Evolutionary conservation across 179 eudicot genomes (phyloP).

Genomic region (Carnegiea gigantea): DNA sequence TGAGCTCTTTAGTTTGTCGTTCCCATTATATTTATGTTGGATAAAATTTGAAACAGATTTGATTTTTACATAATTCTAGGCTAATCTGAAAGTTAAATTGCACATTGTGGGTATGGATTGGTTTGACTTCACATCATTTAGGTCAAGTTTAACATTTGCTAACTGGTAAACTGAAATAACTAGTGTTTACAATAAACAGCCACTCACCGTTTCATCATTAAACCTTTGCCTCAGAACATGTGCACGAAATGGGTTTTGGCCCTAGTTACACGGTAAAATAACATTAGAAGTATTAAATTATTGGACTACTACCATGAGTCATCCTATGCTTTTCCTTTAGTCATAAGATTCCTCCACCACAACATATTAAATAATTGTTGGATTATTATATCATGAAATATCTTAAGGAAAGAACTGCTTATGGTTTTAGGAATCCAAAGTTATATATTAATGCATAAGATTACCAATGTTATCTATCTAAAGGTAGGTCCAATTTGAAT

Average conservation of each 20-base stretch:
- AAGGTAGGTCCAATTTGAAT: not conserved
- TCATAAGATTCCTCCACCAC: conserved; percentile 27
- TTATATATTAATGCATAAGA: not conserved
- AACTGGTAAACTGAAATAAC: no score
- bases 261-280: not conserved
- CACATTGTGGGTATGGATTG: no score
- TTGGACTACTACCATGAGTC: conserved; percentile 21
- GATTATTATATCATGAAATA: not conserved
- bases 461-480: not conserved
- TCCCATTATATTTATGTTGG: no score
- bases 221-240: not conserved
- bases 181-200: no score
- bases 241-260: not conserved
- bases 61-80: no score
- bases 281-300: conserved; percentile 9
- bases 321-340: conserved; percentile 6
- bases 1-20: no score
- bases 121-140: no score
- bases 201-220: not conserved
- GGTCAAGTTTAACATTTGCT: no score
- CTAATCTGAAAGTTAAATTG: no score
- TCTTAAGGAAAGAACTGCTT: not conserved
- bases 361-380: not conserved
- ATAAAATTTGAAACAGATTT: no score
- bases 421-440: not conserved